Evolutionary conservation across 2,329 filamentous ascomycete genomes (phyloP), one percentile per base, ranked within the genome.

Genomic region (Trichoderma semiorbis): DNA sequence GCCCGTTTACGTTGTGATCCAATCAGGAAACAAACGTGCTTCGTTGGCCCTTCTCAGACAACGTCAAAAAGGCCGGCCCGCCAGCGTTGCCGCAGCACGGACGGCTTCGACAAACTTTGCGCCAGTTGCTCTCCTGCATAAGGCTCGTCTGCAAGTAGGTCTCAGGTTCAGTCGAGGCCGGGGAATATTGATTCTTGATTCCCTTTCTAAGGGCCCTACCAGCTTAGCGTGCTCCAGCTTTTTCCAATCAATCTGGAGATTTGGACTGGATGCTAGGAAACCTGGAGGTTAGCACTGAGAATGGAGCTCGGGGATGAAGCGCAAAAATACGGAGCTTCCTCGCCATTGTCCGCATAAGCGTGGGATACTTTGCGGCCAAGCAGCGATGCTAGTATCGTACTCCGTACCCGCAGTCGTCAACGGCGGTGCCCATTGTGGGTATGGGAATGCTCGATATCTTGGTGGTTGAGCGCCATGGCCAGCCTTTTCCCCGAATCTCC

Each of bases 181-280:
- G 67, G 66, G 39, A 62, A 28, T 69, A 28, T 58, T 32, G 21
- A n/a, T 18, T 50, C 28, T 28, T 16, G 26, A 53, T 60, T 24
- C n/a, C n/a, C 30, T 53, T 26, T 16, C 50, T 36, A 62, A 26
- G 50, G 32, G 26, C 57, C 36, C 26, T 60, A 60, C 32, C 34
- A 24, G 28, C 8, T 69, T 69, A 69, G 67, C 67, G 67, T 53
- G 43, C 57, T 69, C 57, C 67, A 62, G 67, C 26, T 62, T 69
- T 60, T 60, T 30, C 8, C 34, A 36, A 36, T 58, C 55, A 43
- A 24, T 60, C 65, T 47, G 65, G 64, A 67, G 64, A 67, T 28
- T 53, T 21, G 28, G 32, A 10, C 50, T 67, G 39, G 36, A 18
- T 43, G 39, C 34, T 36, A 24, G 34, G 34, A 24, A 66, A 67